These are phyloP conservation scores for Castanospermum australe DNA, from an alignment of 306 rosid genomes.

Conservation along the genomic window DNA sequence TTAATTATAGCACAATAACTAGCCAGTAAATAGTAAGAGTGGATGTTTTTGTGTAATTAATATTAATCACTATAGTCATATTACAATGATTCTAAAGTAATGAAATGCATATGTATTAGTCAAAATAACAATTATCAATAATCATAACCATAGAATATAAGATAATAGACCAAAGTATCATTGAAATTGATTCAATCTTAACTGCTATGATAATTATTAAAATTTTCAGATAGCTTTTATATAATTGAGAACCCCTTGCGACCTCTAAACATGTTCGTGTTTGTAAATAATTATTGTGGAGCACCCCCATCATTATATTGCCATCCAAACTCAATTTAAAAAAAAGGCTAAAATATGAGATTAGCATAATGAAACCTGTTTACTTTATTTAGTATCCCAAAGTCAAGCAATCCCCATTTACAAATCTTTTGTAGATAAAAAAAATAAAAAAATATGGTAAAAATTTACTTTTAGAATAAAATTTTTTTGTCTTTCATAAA, in stretches of 20 bases:
- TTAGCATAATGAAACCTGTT: not conserved
- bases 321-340: not conserved
- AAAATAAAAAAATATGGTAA: too few species aligned
- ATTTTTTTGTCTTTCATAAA: too few species aligned
- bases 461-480: too few species aligned
- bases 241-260: constrained; percentile 6
- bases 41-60: not conserved
- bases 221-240: not conserved
- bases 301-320: not conserved
- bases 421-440: too few species aligned
- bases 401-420: too few species aligned
- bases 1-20: too few species aligned
- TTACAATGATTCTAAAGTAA: too few species aligned
- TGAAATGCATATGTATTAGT: not conserved
- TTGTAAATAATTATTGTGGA: not conserved
- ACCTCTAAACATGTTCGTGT: not conserved
- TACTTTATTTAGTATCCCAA: not conserved
- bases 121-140: not conserved
- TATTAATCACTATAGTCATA: not conserved
- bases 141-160: not conserved
- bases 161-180: not conserved
- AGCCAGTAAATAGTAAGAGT: not conserved
- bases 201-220: not conserved
- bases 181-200: not conserved
- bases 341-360: not conserved